These are phyloP conservation scores for Cephalotrichum gorgonifer DNA, from an alignment of 2,329 filamentous ascomycete species.

Conservation along the genomic window DNA sequence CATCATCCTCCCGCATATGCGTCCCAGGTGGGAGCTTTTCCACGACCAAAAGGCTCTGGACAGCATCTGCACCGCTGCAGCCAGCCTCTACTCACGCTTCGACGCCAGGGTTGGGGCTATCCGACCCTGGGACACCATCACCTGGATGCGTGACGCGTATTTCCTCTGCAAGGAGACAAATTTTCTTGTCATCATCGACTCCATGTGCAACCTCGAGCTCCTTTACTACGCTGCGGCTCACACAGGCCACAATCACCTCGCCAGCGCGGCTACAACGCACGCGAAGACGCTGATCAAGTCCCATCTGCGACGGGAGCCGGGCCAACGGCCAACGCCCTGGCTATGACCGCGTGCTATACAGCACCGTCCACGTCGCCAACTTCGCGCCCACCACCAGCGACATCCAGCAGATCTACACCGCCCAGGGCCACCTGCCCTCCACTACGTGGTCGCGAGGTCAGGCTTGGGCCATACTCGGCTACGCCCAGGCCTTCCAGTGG, in stretches of 20 bases:
- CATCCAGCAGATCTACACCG: constrained; percentile 33
- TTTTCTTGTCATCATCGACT: constrained; percentile 32
- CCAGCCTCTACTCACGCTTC: constrained; percentile 30
- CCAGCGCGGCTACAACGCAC: constrained; percentile 22
- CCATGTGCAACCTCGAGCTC: constrained; percentile 27
- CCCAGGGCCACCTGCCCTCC: constrained; percentile 33
- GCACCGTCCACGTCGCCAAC: constrained; percentile 37
- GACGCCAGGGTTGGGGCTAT: constrained; percentile 32
- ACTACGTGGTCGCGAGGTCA: constrained; percentile 43
- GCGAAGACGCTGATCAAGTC: constrained; percentile 28
- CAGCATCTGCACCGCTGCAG: constrained; percentile 30
- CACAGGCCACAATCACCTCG: constrained; percentile 15
- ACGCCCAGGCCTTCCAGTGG: constrained; percentile 37
- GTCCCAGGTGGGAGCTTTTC: constrained; percentile 35
- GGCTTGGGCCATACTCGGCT: constrained; percentile 40
- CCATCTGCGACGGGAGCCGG: constrained; percentile 25
- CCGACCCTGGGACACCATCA: constrained; percentile 34
- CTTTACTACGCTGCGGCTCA: constrained; percentile 24
- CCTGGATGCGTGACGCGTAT: too few species aligned
- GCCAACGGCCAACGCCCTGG: constrained; percentile 3
- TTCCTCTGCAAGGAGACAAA: too few species aligned
- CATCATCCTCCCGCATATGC: constrained; percentile 38
- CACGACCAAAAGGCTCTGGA: constrained; percentile 25
- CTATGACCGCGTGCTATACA: constrained; percentile 16
- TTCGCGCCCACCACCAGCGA: constrained; percentile 28